Conservation (phyloP, 768 basidiomycete species). For the Suillus sp. region DNA sequence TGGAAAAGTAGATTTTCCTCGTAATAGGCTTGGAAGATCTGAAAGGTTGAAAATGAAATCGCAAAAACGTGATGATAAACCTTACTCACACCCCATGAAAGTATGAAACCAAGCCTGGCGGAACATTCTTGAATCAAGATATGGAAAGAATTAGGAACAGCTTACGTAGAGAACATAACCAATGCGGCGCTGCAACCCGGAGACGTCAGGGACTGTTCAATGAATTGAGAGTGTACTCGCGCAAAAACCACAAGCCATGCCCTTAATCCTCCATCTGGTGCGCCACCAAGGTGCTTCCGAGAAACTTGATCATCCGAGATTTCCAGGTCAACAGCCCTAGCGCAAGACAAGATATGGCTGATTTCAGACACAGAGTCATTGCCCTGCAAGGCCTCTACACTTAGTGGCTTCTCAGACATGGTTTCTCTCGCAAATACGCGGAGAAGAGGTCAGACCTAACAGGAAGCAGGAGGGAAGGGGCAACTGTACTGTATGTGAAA, state of each 20-base stretch:
- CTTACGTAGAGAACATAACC: conserved; percentile 4
- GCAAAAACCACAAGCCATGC: conserved; percentile 34
- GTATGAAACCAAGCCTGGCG: conserved; percentile 65
- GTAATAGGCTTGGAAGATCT: conserved; percentile 80
- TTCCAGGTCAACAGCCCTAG: conserved; percentile 3
- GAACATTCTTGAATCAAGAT: not conserved
- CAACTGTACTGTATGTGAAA: not conserved
- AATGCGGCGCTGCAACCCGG: conserved; percentile 41
- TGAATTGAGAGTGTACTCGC: conserved; percentile 19
- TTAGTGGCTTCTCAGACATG: not conserved
- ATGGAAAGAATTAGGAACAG: conserved; percentile 1
- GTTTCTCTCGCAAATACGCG: not conserved
- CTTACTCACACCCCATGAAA: conserved; percentile 71
- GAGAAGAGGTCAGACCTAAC: not conserved
- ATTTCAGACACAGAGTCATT: not conserved
- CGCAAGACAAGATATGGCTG: not conserved
- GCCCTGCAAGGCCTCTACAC: not conserved
- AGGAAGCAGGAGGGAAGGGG: not conserved
- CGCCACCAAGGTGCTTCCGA: conserved; percentile 20
- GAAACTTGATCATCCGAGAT: not conserved
- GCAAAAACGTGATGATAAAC: not conserved
- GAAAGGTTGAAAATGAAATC: not conserved
- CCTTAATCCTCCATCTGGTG: conserved; percentile 34
- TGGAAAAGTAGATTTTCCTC: conserved; percentile 50
- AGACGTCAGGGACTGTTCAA: conserved; percentile 26